Base-by-base conservation (phyloP, 1,284 basidiomycete genomes). In the Papiliotrema flavescens region DNA sequence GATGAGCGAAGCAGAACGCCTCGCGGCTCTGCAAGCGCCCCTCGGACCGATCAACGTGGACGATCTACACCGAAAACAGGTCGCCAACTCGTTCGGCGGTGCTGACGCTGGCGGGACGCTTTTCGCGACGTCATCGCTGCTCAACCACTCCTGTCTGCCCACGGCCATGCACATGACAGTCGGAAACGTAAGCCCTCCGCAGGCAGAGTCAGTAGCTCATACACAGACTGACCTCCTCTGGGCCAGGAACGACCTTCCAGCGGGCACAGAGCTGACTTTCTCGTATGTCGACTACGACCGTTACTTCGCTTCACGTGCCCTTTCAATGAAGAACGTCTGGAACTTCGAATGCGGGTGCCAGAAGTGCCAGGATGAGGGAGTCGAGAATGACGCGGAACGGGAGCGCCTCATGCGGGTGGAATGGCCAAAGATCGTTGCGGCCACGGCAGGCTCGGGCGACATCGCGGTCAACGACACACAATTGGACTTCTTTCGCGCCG, bases 81-180 rank as follows among this genome's bases (percentile, higher is more conserved):
- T 26, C 19, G 5, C n/a, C 5, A 49, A 49, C 37, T 13, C 47
- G 17, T 49, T 49, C 22, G 47, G 47, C 8, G 19, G 28, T 36
- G 20, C 13, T 23, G 47, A 49, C 11, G 20, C 9, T n/a, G 47
- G 19, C n/a, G 5, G 35, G 9, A 9, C 23, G 7, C 11, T 28
- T 6, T 40, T 22, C 47, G 47, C 22, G 8, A 14, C 24, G 7
- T 20, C 47, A 4, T 49, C 47, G 4, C 20, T 49, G 5, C 13
- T 41, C 34, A 49, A 49, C 24, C 47, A 49, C 36, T 49, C 47
- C 17, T 49, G 47, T 20, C 19, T 49, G 11, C 35, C 34, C 6
- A 39, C 20, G 13, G 24, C 47, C 6, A 20, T 6, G 3, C 15
- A 13, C 15, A 9, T 15, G 8, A 22, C 8, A 4, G 8, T 23